Evolutionary conservation across 345 rosid species (phyloP).

Genomic region (Turnera subulata): DNA sequence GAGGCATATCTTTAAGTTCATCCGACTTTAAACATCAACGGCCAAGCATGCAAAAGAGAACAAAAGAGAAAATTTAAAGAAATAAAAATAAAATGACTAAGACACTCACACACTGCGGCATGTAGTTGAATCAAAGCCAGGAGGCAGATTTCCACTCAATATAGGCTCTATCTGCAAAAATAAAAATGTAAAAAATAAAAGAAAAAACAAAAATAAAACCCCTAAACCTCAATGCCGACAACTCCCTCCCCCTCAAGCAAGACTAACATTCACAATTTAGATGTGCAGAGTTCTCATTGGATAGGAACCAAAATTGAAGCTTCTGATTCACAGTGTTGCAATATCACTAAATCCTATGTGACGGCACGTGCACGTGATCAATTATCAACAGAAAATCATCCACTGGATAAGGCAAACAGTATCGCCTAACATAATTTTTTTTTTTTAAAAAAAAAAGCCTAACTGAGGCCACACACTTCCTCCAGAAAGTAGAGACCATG

Average conservation of each 20-base stretch:
- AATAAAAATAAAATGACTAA: neutral
- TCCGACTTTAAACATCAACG: neutral
- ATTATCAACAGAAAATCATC: neutral
- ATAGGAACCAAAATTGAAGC: neutral
- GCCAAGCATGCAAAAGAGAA: too few species aligned
- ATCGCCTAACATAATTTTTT: too few species aligned
- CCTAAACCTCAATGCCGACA: slow-evolving; percentile 5
- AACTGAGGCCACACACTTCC: too few species aligned
- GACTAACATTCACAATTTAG: neutral
- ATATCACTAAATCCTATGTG: neutral
- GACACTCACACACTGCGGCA: slow-evolving; percentile 37
- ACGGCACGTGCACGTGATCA: neutral
- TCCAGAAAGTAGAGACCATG: too few species aligned
- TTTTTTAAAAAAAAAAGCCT: too few species aligned
- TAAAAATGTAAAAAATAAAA: neutral
- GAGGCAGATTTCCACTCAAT: slow-evolving; percentile 36
- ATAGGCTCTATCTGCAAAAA: slow-evolving; percentile 34
- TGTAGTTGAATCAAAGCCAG: slow-evolving; percentile 28
- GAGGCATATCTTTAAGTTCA: neutral
- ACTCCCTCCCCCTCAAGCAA: neutral
- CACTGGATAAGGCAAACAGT: too few species aligned
- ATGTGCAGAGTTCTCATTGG: neutral
- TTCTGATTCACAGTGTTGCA: neutral
- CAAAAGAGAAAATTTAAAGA: too few species aligned
- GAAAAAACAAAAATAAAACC: slow-evolving; percentile 1